Evolutionary conservation across 2,329 filamentous ascomycete species (phyloP).

Genomic region (Dothistroma septosporum): DNA sequence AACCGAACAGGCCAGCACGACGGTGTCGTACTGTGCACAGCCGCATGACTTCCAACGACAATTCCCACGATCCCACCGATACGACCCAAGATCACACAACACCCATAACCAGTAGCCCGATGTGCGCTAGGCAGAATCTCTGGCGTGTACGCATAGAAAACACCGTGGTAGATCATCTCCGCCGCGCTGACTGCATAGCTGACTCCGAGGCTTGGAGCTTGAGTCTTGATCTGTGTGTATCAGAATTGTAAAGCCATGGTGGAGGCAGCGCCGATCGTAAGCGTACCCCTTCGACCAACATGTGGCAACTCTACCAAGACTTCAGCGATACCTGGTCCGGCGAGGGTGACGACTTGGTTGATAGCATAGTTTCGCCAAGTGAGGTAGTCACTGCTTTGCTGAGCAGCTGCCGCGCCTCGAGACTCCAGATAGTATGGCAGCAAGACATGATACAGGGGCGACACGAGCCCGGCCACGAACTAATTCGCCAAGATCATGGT

Average conservation of each 20-base stretch:
- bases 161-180: slow-evolving; percentile 63
- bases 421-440: slow-evolving; percentile 70
- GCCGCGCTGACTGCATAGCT: slow-evolving; percentile 23
- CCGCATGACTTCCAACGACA: slow-evolving; percentile 26
- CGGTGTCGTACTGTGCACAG: slow-evolving; percentile 27
- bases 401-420: slow-evolving; percentile 16
- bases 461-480: slow-evolving; percentile 62
- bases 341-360: slow-evolving; percentile 63
- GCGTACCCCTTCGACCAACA: slow-evolving; percentile 24
- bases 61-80: slow-evolving; percentile 28
- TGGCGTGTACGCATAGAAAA: slow-evolving; percentile 72
- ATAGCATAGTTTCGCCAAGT: slow-evolving; percentile 71
- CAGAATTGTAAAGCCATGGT: slow-evolving; percentile 27
- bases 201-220: slow-evolving; percentile 26
- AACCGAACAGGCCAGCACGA: slow-evolving; percentile 28
- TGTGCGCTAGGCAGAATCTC: slow-evolving; percentile 71
- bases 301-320: slow-evolving; percentile 23
- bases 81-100: slow-evolving; percentile 27
- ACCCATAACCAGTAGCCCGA: slow-evolving; percentile 57
- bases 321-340: slow-evolving; percentile 53
- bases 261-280: slow-evolving; percentile 22
- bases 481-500: slow-evolving; percentile 25
- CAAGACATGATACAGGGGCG: slow-evolving; percentile 84
- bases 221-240: slow-evolving; percentile 28
- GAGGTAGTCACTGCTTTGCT: slow-evolving; percentile 44